phyloP scores from a whole-genome alignment of 2,329 filamentous ascomycete species.

The Fusarium brachygibbosum region DNA sequence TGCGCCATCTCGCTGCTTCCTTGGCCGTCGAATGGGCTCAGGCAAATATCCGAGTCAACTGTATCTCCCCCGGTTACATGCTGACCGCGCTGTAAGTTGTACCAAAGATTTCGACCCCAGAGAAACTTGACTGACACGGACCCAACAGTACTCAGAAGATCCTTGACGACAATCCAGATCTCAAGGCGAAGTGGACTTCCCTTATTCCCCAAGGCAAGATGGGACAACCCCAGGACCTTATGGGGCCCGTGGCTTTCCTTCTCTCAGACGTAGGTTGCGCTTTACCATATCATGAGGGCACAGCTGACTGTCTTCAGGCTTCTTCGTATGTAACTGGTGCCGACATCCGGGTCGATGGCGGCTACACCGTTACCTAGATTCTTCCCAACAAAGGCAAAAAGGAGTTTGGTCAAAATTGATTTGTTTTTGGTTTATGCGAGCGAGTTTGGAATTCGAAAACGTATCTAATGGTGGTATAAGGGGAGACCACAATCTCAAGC shows the following conservation, averaged over 20 bases:
- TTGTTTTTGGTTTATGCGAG: constrained; percentile 13
- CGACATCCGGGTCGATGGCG: constrained; percentile 85
- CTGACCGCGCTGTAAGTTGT: constrained; percentile 84
- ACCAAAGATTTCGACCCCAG: neutral
- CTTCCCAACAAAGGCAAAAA: neutral
- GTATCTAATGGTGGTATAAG: constrained; percentile 25
- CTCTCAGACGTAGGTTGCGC: constrained; percentile 70
- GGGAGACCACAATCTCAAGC: neutral
- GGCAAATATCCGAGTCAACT: constrained; percentile 91
- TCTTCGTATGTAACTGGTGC: constrained; percentile 79
- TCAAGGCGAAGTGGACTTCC: constrained; percentile 91
- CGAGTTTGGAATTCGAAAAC: constrained; percentile 39
- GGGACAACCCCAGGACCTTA: constrained; percentile 90
- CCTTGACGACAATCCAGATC: constrained; percentile 89
- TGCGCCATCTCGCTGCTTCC: constrained; percentile 87
- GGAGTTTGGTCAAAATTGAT: constrained; percentile 14
- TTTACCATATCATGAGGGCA: no score
- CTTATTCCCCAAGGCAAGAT: constrained; percentile 95
- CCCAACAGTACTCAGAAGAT: constrained; percentile 85
- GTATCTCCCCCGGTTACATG: constrained; percentile 97
- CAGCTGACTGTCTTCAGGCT: constrained; percentile 57
- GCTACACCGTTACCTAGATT: constrained; percentile 82
- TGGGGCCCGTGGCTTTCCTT: constrained; percentile 91
- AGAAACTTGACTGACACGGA: constrained; percentile 9
- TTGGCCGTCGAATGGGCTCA: constrained; percentile 95